Evolutionary conservation across 495 filamentous ascomycete species (phyloP), one percentile per base, ranked within the genome.

Genomic region (Tuber indicum): DNA sequence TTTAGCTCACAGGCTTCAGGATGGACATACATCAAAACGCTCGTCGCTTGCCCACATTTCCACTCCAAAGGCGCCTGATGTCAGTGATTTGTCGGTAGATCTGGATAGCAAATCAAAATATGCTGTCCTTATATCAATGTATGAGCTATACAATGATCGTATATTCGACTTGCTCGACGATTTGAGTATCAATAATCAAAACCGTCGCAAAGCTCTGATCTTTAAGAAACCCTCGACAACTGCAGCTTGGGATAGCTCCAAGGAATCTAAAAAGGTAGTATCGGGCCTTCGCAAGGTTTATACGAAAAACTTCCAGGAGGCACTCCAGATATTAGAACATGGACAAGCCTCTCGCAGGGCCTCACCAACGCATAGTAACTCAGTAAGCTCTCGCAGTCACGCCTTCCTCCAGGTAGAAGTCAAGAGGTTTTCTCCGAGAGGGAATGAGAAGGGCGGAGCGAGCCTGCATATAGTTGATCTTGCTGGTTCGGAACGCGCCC

Each of bases 111-210:
- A 89, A 39, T 88, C 92, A 75, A 94, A 98, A 77, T 98, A 97
- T 82, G 91, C 94, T 7, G 90, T 99, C 75, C 84, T 99, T 12
- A 87, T 98, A 1, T 97, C 93, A 26, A 99, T 98, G 96, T 99
- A 98, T 85, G 96, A 99, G 85, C 96, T 99, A 26, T 98, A 99
- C 86, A 98, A 98, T 84, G 96, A 99, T 84, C 91, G 95, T 19
- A 98, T 99, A 73, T 99, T 96, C 81, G 96, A 99, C 82, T 90
- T 99, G 4, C 85, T 99, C 1, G 91, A 92, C 1, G 87, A 72
- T 86, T 85, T 75, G 84, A 83, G 17, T 26, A 36, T 85, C 85
- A 26, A 84, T 85, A 10, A 88, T 85, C 66, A 91, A 91, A 0
- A 94, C 96, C 76, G 82, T 42, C 81, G 82, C 17, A 83, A 81